Percentiles rank a stretch among this genome's conserved stretches.
These are phyloP conservation scores for Acacia crassicarpa DNA, from an alignment of 306 rosid species.

Conservation along the genomic window DNA sequence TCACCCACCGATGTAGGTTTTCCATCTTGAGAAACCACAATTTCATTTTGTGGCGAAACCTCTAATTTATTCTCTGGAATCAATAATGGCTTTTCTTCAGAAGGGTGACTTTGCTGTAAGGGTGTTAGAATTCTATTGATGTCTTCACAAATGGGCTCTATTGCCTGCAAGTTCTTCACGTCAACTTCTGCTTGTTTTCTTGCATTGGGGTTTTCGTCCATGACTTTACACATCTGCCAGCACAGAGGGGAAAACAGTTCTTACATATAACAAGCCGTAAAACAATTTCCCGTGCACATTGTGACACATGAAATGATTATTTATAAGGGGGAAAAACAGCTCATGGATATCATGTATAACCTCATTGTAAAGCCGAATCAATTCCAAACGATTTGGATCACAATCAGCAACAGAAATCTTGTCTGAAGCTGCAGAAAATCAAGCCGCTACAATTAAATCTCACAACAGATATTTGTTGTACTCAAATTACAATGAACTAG, in stretches of 20 bases:
- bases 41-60: neutral
- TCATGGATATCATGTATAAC: conserved; percentile 36
- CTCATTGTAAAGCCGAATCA: conserved; percentile 79
- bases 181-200: conserved; percentile 37
- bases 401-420: conserved; percentile 60
- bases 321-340: neutral
- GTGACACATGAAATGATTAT: neutral
- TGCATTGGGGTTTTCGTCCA: conserved; percentile 51
- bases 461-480: neutral
- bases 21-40: conserved; percentile 33
- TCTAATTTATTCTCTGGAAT: conserved; percentile 32
- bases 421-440: conserved; percentile 60
- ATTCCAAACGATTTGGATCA: conserved; percentile 63
- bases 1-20: conserved; percentile 33
- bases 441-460: conserved; percentile 17
- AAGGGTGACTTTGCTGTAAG: conserved; percentile 27
- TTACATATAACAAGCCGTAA: conserved; percentile 14
- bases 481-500: conserved; percentile 7
- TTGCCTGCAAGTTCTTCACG: conserved; percentile 35
- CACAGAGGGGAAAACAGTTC: conserved; percentile 16
- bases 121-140: conserved; percentile 55
- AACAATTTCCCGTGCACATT: neutral
- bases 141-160: conserved; percentile 58
- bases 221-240: conserved; percentile 76
- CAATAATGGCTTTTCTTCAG: conserved; percentile 22